These are phyloP conservation scores for Trifolium pratense DNA, from an alignment of 306 rosid species.

Conservation along the genomic window DNA sequence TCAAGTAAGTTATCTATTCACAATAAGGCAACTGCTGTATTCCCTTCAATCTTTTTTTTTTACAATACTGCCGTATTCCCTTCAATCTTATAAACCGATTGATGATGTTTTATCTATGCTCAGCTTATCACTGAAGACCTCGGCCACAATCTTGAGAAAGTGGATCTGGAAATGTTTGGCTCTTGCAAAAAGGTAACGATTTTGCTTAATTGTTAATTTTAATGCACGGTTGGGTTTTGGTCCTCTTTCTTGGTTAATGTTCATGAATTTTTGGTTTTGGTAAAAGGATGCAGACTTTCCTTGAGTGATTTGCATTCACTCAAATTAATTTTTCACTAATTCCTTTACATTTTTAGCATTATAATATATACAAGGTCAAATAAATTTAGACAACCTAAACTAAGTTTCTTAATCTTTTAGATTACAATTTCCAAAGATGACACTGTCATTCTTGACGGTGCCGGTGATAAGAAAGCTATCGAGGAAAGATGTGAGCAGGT, in stretches of 20 bases:
- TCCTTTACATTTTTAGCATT: background rate
- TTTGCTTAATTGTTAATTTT: slow-evolving; percentile 25
- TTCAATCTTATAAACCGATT: background rate
- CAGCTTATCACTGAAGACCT: slow-evolving; percentile 93
- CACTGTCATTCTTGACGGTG: slow-evolving; percentile 93
- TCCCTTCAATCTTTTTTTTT: slow-evolving; percentile 3
- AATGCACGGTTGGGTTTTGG: background rate
- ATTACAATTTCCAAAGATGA: slow-evolving; percentile 95
- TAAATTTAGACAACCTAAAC: slow-evolving; percentile 13
- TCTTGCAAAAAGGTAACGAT: slow-evolving; percentile 78
- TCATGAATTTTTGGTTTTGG: background rate
- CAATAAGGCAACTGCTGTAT: slow-evolving; percentile 15
- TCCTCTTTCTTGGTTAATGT: background rate
- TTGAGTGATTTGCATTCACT: background rate
- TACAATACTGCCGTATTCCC: slow-evolving; percentile 16
- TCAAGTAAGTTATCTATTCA: slow-evolving; percentile 53
- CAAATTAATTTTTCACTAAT: background rate
- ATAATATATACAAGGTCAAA: background rate
- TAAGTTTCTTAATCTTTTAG: slow-evolving; percentile 45
- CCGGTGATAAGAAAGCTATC: slow-evolving; percentile 83
- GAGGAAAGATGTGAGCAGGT: slow-evolving; percentile 99
- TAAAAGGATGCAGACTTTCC: background rate
- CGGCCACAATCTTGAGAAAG: slow-evolving; percentile 90
- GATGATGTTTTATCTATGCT: slow-evolving; percentile 27
- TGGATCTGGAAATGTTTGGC: slow-evolving; percentile 81